Evolutionary conservation across 2,329 filamentous ascomycete genomes (phyloP), one percentile per base, ranked within the genome.

Genomic region (Penicillium italicum): DNA sequence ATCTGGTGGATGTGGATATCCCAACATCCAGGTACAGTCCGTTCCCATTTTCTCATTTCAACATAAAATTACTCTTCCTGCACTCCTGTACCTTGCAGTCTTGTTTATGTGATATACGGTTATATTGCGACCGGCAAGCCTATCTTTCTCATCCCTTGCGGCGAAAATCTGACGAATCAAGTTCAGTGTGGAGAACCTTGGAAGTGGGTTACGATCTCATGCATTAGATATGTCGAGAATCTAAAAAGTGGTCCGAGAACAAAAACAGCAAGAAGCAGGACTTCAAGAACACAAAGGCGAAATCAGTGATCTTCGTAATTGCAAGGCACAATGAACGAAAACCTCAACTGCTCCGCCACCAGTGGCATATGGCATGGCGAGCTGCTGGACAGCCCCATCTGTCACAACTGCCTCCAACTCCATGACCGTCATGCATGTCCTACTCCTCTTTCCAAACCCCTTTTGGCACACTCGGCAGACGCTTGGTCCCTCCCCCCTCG

Each of bases 141-240:
- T 31, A 38, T 37, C 30, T 34, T 11, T 11, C 26, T 5, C 11
- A 36, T 50, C 53, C 53, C 53, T 55, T 55, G 53, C 47, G 38
- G 41, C 12, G n/a, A n/a, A 34, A 51, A 40, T 45, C 33, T 30
- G 53, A 55, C 53, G 33, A 55, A 51, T 55, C 53, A 51, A 24
- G 11, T 51, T 16, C 8, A 40, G 40, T 45, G 53, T 51, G 53
- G 53, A 55, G 53, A n/a, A n/a, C n/a, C n/a, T n/a, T n/a, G n/a
- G n/a, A 55, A 55, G 53, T 55, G 47, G 53, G n/a, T 51, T 55
- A 28, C 1, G 53, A 55, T 51, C 46, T 50, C 50, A 40, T 51
- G 42, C 34, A 59, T 53, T 41, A 42, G 63, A 65, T 60, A 65
- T 62, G 62, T 65, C 63, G 62, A 59, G 47, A 48, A 58, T 45